These are phyloP conservation scores for Penicillium hesseltinei DNA, from an alignment of 2,329 filamentous ascomycete species.

Conservation along the genomic window DNA sequence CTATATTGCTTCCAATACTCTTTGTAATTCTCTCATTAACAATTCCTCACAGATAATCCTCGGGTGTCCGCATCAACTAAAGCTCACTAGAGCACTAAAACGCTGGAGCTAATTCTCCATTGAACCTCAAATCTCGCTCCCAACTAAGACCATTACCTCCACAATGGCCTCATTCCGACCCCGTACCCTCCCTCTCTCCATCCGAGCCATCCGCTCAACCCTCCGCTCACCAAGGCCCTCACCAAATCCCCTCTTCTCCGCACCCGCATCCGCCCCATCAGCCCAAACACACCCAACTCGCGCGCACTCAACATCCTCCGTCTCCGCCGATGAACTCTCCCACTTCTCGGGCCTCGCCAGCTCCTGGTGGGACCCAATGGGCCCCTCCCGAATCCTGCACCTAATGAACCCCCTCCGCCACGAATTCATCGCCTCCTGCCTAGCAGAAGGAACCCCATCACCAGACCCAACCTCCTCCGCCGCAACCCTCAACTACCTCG, in stretches of 20 bases:
- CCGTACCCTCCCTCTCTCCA: constrained; percentile 4
- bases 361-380: constrained; percentile 96
- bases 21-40: background rate
- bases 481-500: constrained; percentile 63
- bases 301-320: constrained; percentile 57
- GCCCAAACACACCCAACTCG: constrained; percentile 11
- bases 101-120: background rate
- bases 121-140: background rate
- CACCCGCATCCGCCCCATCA: background rate
- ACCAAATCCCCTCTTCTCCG: background rate
- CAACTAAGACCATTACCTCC: background rate
- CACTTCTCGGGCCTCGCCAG: constrained; percentile 94
- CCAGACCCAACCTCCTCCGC: constrained; percentile 24
- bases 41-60: background rate
- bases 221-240: constrained; percentile 1
- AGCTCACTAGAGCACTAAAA: constrained; percentile 3
- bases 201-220: constrained; percentile 12
- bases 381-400: constrained; percentile 86
- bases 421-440: constrained; percentile 79
- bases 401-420: constrained; percentile 98
- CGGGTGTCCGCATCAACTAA: background rate
- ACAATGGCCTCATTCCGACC: constrained; percentile 16
- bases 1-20: background rate
- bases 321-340: constrained; percentile 84
- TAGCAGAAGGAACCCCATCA: constrained; percentile 53